A percentile compares a stretch with the other conserved stretches of the same genome.
Evolutionary conservation across 148 eudicot genomes (phyloP).

Genomic region (Rhododendron molle): DNA sequence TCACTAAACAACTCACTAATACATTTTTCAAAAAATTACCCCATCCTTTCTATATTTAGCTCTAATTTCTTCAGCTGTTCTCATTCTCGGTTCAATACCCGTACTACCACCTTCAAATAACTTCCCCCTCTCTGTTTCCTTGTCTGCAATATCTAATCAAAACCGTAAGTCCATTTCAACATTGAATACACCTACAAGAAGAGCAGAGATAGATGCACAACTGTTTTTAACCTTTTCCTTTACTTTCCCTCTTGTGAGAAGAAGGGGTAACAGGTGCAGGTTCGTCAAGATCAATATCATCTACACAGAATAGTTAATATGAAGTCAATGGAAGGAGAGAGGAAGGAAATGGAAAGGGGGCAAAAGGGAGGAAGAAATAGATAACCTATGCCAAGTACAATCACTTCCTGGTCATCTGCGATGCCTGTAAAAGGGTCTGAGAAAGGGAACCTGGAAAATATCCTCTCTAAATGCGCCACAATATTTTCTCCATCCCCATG

Average conservation of each 20-base stretch:
- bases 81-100: constrained; percentile 55
- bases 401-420: constrained; percentile 26
- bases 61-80: constrained; percentile 85
- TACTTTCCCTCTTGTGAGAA: constrained; percentile 26
- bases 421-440: constrained; percentile 29
- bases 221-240: constrained; percentile 42
- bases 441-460: constrained; percentile 58
- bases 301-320: constrained; percentile 36
- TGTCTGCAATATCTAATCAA: constrained; percentile 35
- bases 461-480: constrained; percentile 41
- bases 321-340: constrained; percentile 6
- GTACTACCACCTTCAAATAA: constrained; percentile 74
- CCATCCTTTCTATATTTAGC: constrained; percentile 75
- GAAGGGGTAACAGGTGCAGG: constrained; percentile 45
- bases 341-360: constrained; percentile 1
- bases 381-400: constrained; percentile 67
- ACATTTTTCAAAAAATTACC: constrained; percentile 26
- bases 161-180: constrained; percentile 12
- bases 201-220: not conserved
- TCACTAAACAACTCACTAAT: not conserved
- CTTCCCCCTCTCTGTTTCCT: constrained; percentile 57
- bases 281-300: constrained; percentile 78
- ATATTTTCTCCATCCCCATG: constrained; percentile 25
- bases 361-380: not conserved
- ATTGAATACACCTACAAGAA: not conserved